These are phyloP conservation scores for Colletotrichum cordylinicola DNA, from an alignment of 2,329 filamentous ascomycete genomes.

Conservation along the genomic window DNA sequence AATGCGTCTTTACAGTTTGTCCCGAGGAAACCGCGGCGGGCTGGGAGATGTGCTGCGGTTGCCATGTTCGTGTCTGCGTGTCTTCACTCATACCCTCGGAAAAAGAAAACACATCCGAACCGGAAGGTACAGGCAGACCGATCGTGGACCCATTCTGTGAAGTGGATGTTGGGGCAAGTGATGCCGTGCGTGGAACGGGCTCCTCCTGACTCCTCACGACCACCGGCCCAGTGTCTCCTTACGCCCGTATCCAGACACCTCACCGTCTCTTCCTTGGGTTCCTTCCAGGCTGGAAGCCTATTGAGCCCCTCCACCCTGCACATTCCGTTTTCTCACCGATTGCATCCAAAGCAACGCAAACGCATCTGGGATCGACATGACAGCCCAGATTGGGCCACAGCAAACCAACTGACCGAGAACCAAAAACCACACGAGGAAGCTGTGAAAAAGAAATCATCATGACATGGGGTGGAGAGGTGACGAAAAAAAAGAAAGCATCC, in stretches of 20 bases:
- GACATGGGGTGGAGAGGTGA: not conserved
- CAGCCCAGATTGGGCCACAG: not conserved
- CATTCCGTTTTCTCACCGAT: slow-evolving; percentile 17
- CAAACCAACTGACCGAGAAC: not conserved
- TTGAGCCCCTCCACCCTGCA: not conserved
- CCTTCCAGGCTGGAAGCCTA: not conserved
- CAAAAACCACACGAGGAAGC: not conserved
- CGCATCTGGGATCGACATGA: slow-evolving; percentile 13
- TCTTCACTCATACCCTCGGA: not conserved
- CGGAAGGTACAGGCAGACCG: not conserved
- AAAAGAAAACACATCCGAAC: not conserved
- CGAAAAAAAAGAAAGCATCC: slow-evolving; percentile 4
- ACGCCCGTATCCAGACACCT: slow-evolving; percentile 13
- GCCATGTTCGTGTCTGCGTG: not conserved
- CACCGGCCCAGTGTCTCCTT: not conserved
- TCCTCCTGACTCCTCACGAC: not conserved
- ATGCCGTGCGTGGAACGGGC: not conserved
- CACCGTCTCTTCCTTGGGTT: not conserved
- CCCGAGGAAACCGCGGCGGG: not conserved
- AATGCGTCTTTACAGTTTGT: not conserved
- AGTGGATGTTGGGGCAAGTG: not conserved
- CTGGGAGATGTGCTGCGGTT: not conserved
- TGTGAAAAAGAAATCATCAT: not conserved
- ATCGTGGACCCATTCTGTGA: not conserved
- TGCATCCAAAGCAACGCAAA: slow-evolving; percentile 7